Conservation (phyloP, 306 rosid species). For the Potentilla sterilis region DNA sequence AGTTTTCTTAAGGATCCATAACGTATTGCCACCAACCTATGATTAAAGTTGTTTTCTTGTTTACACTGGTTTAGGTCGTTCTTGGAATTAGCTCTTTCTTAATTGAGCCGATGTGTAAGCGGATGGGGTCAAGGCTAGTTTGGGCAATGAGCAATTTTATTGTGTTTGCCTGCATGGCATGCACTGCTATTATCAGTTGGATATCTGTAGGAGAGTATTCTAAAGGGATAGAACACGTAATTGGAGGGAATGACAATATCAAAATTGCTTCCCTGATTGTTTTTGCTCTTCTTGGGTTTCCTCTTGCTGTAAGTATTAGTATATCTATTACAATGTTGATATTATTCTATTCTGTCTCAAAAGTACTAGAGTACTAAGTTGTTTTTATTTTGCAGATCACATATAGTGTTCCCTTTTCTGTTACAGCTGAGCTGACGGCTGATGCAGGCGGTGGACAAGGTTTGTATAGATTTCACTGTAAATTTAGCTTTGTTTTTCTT, state of each 20-base stretch:
- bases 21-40: constrained; percentile 3
- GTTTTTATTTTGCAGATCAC: constrained; percentile 73
- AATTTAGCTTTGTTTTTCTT: constrained; percentile 20
- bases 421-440: constrained; percentile 89
- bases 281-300: constrained; percentile 94
- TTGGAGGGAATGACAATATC: constrained; percentile 69
- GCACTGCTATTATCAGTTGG: constrained; percentile 81
- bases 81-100: constrained; percentile 92
- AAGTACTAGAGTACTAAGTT: constrained; percentile 26
- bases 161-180: constrained; percentile 90
- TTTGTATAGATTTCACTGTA: constrained; percentile 30
- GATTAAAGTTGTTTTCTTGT: constrained; percentile 14
- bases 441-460: constrained; percentile 98
- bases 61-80: constrained; percentile 56
- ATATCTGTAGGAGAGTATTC: constrained; percentile 58
- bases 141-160: constrained; percentile 97
- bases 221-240: constrained; percentile 61
- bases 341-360: constrained; percentile 9
- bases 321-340: constrained; percentile 13
- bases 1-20: background rate
- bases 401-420: constrained; percentile 90
- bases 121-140: constrained; percentile 83
- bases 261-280: constrained; percentile 78
- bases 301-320: constrained; percentile 77
- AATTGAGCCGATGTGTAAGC: constrained; percentile 91